Percentiles rank a stretch among this genome's conserved stretches.
Evolutionary conservation across 2,329 filamentous ascomycete species (phyloP).

Genomic region (Leptographium procerum): DNA sequence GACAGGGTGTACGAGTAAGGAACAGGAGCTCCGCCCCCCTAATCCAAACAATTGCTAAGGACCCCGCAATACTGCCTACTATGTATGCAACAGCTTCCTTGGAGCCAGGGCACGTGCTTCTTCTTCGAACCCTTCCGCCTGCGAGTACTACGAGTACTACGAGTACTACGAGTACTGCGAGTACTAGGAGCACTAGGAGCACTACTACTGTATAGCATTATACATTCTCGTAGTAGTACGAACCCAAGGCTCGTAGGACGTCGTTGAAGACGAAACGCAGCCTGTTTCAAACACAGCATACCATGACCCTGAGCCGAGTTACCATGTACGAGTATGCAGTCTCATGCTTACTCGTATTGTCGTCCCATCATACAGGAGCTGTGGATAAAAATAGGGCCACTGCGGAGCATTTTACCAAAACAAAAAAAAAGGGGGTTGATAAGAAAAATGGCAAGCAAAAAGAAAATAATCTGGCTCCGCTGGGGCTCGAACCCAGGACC

Average conservation of each 20-base stretch:
- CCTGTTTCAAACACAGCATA: too few species aligned
- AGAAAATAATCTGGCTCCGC: constrained; percentile 12
- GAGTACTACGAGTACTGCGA: too few species aligned
- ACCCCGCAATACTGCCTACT: neutral
- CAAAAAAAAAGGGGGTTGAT: too few species aligned
- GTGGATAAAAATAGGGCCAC: too few species aligned
- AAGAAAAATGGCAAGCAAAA: too few species aligned
- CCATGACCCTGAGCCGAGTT: neutral
- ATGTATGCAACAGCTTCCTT: neutral
- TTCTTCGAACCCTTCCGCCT: neutral
- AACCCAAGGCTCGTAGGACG: too few species aligned
- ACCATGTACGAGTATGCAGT: neutral
- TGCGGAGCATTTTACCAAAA: neutral
- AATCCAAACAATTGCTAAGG: neutral
- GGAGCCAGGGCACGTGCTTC: neutral
- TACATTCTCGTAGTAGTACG: too few species aligned
- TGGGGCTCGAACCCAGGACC: constrained; percentile 18
- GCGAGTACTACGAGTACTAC: neutral
- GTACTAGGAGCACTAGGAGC: too few species aligned
- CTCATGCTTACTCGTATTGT: too few species aligned
- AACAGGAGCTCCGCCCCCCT: constrained; percentile 5
- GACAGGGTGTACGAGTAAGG: neutral
- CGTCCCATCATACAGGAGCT: too few species aligned
- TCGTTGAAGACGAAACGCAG: neutral
- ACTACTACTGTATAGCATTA: too few species aligned